A percentile compares a stretch with the other conserved stretches of the same genome.
These are phyloP conservation scores for Mycena venus DNA, from an alignment of 768 basidiomycete species.

Conservation along the genomic window DNA sequence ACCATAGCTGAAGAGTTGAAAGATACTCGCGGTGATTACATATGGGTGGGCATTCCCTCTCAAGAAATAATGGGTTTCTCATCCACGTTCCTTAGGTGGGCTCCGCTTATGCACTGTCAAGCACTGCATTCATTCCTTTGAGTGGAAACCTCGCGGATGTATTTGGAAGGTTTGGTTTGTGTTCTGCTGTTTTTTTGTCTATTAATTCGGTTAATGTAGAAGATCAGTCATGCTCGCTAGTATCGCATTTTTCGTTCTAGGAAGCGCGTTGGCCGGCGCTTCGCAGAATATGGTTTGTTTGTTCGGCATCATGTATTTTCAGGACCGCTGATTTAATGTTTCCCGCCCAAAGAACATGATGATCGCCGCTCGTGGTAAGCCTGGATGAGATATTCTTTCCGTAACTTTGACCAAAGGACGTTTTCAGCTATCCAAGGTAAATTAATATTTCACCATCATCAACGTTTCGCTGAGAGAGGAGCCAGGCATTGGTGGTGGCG, in stretches of 20 bases:
- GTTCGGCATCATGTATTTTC: not conserved
- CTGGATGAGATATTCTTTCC: no score
- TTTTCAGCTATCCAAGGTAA: conserved; percentile 21
- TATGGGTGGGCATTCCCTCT: conserved; percentile 11
- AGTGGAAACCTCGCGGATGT: conserved; percentile 46
- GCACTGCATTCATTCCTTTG: conserved; percentile 54
- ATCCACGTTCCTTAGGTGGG: conserved; percentile 43
- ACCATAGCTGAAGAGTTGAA: conserved; percentile 22
- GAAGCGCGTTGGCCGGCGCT: conserved; percentile 56
- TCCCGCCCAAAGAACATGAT: conserved; percentile 39
- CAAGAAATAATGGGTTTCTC: not conserved
- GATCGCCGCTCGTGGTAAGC: conserved; percentile 50
- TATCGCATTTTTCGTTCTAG: conserved; percentile 51
- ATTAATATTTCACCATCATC: not conserved
- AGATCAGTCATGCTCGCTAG: conserved; percentile 43
- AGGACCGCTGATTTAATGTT: not conserved
- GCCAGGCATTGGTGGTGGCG: conserved; percentile 50
- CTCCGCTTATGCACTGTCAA: conserved; percentile 53
- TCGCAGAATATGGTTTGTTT: conserved; percentile 50
- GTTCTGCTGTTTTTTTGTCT: no score
- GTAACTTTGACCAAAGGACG: no score
- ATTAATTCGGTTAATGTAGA: not conserved
- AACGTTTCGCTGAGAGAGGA: not conserved
- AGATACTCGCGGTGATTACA: conserved; percentile 26
- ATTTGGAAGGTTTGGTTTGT: conserved; percentile 44